Evolutionary conservation across 257 asterid genomes (phyloP).

Genomic region (Coffea eugenioides): DNA sequence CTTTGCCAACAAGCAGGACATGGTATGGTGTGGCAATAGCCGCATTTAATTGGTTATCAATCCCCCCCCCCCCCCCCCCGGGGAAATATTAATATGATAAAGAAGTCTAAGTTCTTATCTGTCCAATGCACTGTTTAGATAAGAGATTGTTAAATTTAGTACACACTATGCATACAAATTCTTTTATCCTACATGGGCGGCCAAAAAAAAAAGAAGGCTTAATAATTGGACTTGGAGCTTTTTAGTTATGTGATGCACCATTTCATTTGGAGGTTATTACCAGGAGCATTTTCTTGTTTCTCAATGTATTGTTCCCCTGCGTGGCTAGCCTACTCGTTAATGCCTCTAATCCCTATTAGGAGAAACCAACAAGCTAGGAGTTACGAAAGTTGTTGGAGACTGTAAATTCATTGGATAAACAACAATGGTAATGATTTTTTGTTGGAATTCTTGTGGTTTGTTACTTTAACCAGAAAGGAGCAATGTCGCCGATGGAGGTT

Average conservation of each 20-base stretch:
- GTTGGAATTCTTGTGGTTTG: not conserved
- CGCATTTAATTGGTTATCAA: not conserved
- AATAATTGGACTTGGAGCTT: not conserved
- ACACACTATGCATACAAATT: not conserved
- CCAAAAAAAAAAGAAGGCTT: not conserved
- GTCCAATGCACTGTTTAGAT: not conserved
- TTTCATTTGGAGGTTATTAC: not conserved
- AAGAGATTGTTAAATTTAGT: not conserved
- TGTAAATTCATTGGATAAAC: not conserved
- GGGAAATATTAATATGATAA: not conserved
- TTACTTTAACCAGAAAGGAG: constrained; percentile 65
- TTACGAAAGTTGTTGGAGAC: not conserved
- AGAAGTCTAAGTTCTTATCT: not conserved
- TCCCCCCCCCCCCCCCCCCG: too few relatives aligned
- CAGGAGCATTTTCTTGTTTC: not conserved
- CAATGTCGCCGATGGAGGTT: constrained; percentile 90
- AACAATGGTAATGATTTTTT: not conserved
- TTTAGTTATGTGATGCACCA: not conserved
- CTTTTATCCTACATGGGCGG: not conserved
- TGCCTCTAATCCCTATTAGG: not conserved
- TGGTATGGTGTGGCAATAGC: constrained; percentile 47
- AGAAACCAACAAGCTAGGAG: not conserved
- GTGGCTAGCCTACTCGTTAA: not conserved
- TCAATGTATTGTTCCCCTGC: not conserved
- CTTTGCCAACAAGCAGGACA: constrained; percentile 95